Conservation (phyloP, 2,329 filamentous ascomycete species). For the Ceratocystis alfenasii region DNA sequence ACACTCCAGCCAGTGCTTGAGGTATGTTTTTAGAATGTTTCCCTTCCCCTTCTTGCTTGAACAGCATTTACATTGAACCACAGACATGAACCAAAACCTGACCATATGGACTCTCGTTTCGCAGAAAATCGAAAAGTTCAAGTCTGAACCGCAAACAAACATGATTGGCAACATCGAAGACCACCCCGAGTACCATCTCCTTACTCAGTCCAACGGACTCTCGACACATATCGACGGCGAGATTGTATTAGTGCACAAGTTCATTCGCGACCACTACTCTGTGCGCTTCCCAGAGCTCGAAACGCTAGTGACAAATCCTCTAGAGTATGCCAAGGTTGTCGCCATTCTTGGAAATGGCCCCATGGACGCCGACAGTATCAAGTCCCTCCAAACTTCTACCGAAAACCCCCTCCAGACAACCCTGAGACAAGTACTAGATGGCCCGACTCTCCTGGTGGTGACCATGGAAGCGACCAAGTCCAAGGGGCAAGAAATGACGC, state of each 20-base stretch:
- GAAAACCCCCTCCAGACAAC: conserved; percentile 67
- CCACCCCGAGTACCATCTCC: conserved; percentile 77
- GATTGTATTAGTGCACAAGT: conserved; percentile 88
- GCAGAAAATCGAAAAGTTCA: conserved; percentile 71
- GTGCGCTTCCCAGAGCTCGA: conserved; percentile 88
- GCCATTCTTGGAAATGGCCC: conserved; percentile 87
- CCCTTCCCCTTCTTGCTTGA: conserved; percentile 20
- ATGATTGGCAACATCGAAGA: conserved; percentile 77
- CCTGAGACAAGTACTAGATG: conserved; percentile 71
- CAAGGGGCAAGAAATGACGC: conserved; percentile 62
- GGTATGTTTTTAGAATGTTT: conserved; percentile 43
- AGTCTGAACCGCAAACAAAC: conserved; percentile 53
- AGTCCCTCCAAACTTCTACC: conserved; percentile 59
- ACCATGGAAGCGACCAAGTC: conserved; percentile 89
- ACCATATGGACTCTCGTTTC: conserved; percentile 31
- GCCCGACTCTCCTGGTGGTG: conserved; percentile 87
- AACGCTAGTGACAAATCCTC: conserved; percentile 72
- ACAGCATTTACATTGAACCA: conserved; percentile 51
- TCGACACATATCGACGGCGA: conserved; percentile 91
- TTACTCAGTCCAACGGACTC: conserved; percentile 78
- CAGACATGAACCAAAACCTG: conserved; percentile 54
- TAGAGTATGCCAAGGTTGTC: conserved; percentile 92
- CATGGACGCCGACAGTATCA: conserved; percentile 69
- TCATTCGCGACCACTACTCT: conserved; percentile 91
- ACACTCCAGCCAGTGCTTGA: conserved; percentile 68